Percentiles rank a stretch among this genome's conserved stretches.
Evolutionary conservation across 305 asterid genomes (phyloP).

Genomic region (Ruellia speciosa): DNA sequence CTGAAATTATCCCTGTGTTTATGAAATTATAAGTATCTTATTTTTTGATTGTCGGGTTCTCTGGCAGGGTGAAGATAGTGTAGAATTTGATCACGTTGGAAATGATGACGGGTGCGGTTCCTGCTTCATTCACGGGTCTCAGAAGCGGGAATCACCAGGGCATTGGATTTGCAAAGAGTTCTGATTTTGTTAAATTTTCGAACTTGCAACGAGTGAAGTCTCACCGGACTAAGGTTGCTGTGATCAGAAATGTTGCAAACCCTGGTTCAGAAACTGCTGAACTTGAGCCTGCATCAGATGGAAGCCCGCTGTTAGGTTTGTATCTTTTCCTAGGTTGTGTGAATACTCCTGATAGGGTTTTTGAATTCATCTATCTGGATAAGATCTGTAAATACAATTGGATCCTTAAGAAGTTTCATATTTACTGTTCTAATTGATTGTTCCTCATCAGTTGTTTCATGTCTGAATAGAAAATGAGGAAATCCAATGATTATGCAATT

Average conservation of each 20-base stretch:
- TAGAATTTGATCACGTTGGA: conserved; percentile 17
- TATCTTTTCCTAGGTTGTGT: not conserved
- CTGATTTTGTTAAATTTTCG: conserved; percentile 61
- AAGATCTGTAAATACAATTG: not conserved
- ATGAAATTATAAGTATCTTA: not conserved
- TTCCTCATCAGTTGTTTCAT: not conserved
- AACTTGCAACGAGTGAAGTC: conserved; percentile 62
- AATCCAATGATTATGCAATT: not conserved
- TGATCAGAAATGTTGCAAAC: conserved; percentile 54
- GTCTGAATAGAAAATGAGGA: not conserved
- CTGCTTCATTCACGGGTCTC: conserved; percentile 67
- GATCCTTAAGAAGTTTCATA: not conserved
- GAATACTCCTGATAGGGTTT: too few relatives aligned
- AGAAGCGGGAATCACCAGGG: conserved; percentile 54
- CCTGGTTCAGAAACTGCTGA: conserved; percentile 76
- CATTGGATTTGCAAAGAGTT: conserved; percentile 52
- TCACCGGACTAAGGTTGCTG: conserved; percentile 52
- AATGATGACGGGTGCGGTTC: conserved; percentile 51
- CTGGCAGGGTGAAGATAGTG: conserved; percentile 18
- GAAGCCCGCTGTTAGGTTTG: conserved; percentile 82
- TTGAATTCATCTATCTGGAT: not conserved
- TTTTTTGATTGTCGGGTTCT: conserved; percentile 15
- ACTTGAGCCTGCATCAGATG: conserved; percentile 89
- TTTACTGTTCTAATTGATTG: conserved; percentile 1
- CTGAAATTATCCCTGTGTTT: not conserved